Evolutionary conservation across 2,329 filamentous ascomycete species (phyloP).

Genomic region (Diaporthe ilicicola): DNA sequence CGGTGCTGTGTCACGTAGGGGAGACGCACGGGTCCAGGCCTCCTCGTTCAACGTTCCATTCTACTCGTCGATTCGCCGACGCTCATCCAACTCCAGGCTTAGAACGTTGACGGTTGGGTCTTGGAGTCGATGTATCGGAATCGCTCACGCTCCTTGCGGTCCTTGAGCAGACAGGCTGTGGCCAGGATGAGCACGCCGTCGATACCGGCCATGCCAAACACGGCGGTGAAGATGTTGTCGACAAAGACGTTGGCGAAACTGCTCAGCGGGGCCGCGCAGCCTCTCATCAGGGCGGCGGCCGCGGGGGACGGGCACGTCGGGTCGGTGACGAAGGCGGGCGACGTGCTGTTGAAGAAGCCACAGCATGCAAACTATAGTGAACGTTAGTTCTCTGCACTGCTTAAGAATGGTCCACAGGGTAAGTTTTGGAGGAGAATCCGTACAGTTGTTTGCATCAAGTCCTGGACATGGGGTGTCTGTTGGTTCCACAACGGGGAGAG

Average conservation of each 20-base stretch:
- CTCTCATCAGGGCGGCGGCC: slow-evolving; percentile 73
- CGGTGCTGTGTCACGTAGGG: not conserved
- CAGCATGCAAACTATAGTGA: slow-evolving; percentile 77
- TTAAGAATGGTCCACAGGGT: not conserved
- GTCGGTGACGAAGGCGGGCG: slow-evolving; percentile 77
- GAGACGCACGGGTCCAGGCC: not conserved
- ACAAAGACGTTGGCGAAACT: slow-evolving; percentile 76
- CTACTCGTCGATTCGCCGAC: not conserved
- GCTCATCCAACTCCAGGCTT: slow-evolving; percentile 33
- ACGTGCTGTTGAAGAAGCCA: slow-evolving; percentile 77
- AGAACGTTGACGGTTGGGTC: slow-evolving; percentile 62
- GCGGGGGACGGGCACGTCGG: slow-evolving; percentile 73
- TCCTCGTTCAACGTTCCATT: not conserved
- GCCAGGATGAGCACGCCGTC: slow-evolving; percentile 75
- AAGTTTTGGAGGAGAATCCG: slow-evolving; percentile 39
- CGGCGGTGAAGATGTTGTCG: slow-evolving; percentile 79
- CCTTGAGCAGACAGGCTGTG: slow-evolving; percentile 80
- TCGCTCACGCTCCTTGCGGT: slow-evolving; percentile 80
- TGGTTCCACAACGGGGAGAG: slow-evolving; percentile 68
- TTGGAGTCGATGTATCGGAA: slow-evolving; percentile 87
- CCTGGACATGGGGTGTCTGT: slow-evolving; percentile 66
- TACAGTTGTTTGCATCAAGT: slow-evolving; percentile 75
- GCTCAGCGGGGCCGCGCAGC: slow-evolving; percentile 74
- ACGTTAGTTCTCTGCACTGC: slow-evolving; percentile 26
- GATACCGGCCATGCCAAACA: slow-evolving; percentile 81